Evolutionary conservation across 495 filamentous ascomycete genomes (phyloP).

Genomic region (Daldinia grandis): DNA sequence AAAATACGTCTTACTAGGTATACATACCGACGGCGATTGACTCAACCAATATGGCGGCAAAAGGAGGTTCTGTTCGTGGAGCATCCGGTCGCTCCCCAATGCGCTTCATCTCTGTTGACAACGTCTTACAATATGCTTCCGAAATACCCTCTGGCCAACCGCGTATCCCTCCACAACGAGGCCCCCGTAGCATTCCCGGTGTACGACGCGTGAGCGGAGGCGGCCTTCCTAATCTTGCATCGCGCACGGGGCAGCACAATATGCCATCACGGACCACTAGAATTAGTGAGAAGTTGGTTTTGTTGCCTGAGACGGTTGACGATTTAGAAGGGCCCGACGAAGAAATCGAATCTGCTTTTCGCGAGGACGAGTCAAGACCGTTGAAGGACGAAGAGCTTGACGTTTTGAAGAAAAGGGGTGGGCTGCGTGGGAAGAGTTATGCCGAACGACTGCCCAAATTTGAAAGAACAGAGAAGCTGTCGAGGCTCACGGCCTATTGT

Average conservation of each 20-base stretch:
- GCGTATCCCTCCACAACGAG: constrained; percentile 68
- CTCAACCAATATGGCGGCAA: constrained; percentile 36
- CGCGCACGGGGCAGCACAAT: constrained; percentile 70
- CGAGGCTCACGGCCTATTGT: constrained; percentile 94
- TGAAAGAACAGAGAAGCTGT: constrained; percentile 83
- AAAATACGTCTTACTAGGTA: background rate
- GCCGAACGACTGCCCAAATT: constrained; percentile 94
- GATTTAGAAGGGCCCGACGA: constrained; percentile 63
- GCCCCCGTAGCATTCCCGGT: constrained; percentile 51
- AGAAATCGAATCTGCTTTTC: constrained; percentile 53
- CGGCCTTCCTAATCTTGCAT: constrained; percentile 51
- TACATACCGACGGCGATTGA: background rate
- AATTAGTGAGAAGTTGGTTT: constrained; percentile 91
- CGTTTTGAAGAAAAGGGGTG: constrained; percentile 67
- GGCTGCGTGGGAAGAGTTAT: constrained; percentile 85
- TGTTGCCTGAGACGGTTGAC: constrained; percentile 85
- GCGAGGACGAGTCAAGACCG: constrained; percentile 71
- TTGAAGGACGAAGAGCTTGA: constrained; percentile 81
- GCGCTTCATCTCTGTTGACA: constrained; percentile 94
- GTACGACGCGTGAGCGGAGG: constrained; percentile 53
- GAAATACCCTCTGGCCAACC: constrained; percentile 96
- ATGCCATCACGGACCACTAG: constrained; percentile 90
- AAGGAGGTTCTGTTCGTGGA: constrained; percentile 43
- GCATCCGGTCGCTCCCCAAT: constrained; percentile 55
- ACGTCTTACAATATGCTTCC: constrained; percentile 90